Conservation (phyloP, 1,139 yeast genomes). For the Arxiozyma slooffiae region DNA sequence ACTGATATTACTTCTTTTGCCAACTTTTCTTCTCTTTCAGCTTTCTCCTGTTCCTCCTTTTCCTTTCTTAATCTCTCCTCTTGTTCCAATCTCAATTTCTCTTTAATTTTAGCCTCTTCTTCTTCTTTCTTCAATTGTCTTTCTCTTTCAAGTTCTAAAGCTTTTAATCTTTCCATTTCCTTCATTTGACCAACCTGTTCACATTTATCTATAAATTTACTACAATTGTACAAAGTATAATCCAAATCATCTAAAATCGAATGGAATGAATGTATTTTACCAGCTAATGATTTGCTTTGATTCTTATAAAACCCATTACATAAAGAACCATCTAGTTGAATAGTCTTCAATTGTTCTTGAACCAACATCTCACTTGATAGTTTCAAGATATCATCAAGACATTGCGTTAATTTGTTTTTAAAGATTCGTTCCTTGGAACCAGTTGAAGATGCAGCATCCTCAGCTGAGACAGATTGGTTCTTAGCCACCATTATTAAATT, state of each 20-base stretch:
- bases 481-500: neutral
- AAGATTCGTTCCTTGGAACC: constrained; percentile 2
- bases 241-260: constrained; percentile 32
- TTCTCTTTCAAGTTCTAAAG: constrained; percentile 17
- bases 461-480: neutral
- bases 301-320: constrained; percentile 22
- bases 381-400: constrained; percentile 29
- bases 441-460: constrained; percentile 1
- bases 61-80: neutral
- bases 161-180: constrained; percentile 13
- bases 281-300: constrained; percentile 22
- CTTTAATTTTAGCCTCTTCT: constrained; percentile 4
- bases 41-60: neutral
- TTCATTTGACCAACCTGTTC: constrained; percentile 19
- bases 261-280: constrained; percentile 25
- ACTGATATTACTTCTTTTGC: neutral
- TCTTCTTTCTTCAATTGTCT: constrained; percentile 5
- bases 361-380: constrained; percentile 28
- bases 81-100: neutral
- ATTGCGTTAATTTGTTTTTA: constrained; percentile 24
- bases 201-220: constrained; percentile 28
- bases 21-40: neutral
- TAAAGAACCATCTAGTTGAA: constrained; percentile 24
- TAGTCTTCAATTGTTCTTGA: constrained; percentile 30
- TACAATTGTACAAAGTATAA: constrained; percentile 31